Base-by-base conservation (phyloP, 768 basidiomycete genomes). In the Artomyces pyxidatus region DNA sequence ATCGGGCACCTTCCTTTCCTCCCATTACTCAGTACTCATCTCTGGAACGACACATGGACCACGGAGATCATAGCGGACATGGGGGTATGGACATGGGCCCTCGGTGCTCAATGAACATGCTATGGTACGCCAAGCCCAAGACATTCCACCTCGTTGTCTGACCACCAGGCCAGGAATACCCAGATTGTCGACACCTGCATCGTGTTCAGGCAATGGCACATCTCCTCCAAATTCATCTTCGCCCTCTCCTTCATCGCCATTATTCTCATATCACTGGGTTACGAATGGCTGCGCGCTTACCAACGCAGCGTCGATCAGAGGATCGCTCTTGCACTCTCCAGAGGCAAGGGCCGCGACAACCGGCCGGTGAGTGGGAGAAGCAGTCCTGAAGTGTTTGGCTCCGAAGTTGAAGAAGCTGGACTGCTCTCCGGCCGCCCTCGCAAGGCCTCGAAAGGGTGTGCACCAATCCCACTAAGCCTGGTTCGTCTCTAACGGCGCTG, bases 161-260 rank as follows among this genome's bases (percentile, higher is more conserved):
- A 23, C 39, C 22, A 32, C 37, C 21, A 30, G 51, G 17, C 6
- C 52, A 80, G 79, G 85, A 89, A 89, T 67, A 85, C 85, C 32
- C 78, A 89, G 48, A 76, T 88, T 58, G 65, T 81, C 62, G 73
- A 88, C 67, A 88, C 87, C 39, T 91, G 88, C 68, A 72, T 90
- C 66, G 82, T 92, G 67, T 89, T 90, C 69, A 68, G 61, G 12
- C 72, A 74, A 53, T 92, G 88, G 86, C 87, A 89, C 68, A 78
- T 92, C 57, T 68, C 59, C 52, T 75, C 81, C 21, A 67, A 62
- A 43, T 53, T 70, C 50, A 64, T 68, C 22, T 88, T 93, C 62
- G 53, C 81, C 52, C 53, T 83, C 51, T 88, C 87, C 22, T 82
- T 78, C 64, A 38, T 81, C 53, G 74, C 69, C 48, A 80, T 92